phyloP scores from a whole-genome alignment of 2,329 filamentous ascomycete genomes.

The Scytalidium lignicola region DNA sequence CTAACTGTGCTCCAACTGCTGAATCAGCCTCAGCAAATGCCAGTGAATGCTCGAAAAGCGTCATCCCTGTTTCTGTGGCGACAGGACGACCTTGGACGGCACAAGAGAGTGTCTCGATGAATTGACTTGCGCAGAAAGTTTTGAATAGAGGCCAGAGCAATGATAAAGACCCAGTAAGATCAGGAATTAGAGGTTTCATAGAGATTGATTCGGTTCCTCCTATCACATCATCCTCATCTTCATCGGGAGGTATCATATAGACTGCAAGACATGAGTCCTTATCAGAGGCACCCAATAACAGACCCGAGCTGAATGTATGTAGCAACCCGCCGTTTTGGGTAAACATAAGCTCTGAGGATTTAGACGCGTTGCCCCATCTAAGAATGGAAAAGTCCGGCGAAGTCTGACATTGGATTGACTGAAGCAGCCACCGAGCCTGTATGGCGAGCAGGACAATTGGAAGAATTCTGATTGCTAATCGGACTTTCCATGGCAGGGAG shows the following conservation, averaged over 20 bases:
- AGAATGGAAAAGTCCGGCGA: constrained; percentile 64
- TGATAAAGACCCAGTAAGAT: constrained; percentile 64
- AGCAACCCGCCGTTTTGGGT: constrained; percentile 64
- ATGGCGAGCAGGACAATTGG: constrained; percentile 66
- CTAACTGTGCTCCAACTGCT: constrained; percentile 74
- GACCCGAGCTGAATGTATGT: constrained; percentile 63
- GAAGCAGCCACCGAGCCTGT: constrained; percentile 67
- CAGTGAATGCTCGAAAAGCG: constrained; percentile 90
- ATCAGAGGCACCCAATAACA: constrained; percentile 72
- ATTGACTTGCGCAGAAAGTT: constrained; percentile 69
- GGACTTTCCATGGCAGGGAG: constrained; percentile 66
- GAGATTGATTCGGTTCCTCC: constrained; percentile 38
- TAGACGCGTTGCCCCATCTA: constrained; percentile 64
- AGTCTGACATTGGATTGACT: constrained; percentile 89
- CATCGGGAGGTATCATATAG: constrained; percentile 59
- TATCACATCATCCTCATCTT: constrained; percentile 38
- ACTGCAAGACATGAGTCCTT: constrained; percentile 69
- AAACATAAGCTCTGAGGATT: constrained; percentile 64
- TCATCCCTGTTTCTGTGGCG: constrained; percentile 89
- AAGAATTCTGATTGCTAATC: constrained; percentile 63
- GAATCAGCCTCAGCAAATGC: constrained; percentile 95
- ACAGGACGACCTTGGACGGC: constrained; percentile 78
- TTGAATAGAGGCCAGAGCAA: constrained; percentile 71
- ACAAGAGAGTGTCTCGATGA: constrained; percentile 82
- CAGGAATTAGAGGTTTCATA: constrained; percentile 5